These are phyloP conservation scores for Phialemonium atrogriseum DNA, from an alignment of 2,329 filamentous ascomycete genomes.

Conservation along the genomic window DNA sequence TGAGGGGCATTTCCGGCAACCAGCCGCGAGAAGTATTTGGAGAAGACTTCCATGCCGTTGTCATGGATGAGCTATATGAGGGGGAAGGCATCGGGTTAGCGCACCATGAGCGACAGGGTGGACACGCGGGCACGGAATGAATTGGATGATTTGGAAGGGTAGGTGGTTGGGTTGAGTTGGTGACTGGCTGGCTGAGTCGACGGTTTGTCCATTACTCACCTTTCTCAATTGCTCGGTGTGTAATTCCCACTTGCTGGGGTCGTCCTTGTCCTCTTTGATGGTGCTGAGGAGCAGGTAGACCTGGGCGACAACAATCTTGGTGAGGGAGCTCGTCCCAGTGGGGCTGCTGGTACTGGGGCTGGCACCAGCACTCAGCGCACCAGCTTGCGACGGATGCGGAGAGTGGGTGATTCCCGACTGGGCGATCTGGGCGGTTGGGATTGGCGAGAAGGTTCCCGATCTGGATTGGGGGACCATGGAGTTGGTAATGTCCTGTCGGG, in stretches of 20 bases:
- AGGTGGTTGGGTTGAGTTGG: slow-evolving; percentile 1
- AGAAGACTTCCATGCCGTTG: slow-evolving; percentile 98
- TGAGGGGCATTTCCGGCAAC: slow-evolving; percentile 84
- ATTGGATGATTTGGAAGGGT: slow-evolving; percentile 7
- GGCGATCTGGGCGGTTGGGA: slow-evolving; percentile 44
- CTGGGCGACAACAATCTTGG: slow-evolving; percentile 92
- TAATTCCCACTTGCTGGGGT: slow-evolving; percentile 80
- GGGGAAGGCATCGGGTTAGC: slow-evolving; percentile 10
- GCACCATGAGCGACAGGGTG: too few species aligned
- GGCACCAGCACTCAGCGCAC: slow-evolving; percentile 50
- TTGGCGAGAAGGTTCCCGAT: slow-evolving; percentile 58
- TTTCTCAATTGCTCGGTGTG: slow-evolving; percentile 89
- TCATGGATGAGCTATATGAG: slow-evolving; percentile 77
- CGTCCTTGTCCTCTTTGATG: slow-evolving; percentile 86
- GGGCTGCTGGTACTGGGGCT: slow-evolving; percentile 55
- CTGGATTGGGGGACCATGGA: slow-evolving; percentile 53
- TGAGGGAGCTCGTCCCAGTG: slow-evolving; percentile 59
- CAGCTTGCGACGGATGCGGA: slow-evolving; percentile 48
- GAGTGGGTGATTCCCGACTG: slow-evolving; percentile 49
- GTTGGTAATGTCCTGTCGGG: slow-evolving; percentile 15
- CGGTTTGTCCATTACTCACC: slow-evolving; percentile 57
- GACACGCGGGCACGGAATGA: too few species aligned
- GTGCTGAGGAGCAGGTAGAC: slow-evolving; percentile 90
- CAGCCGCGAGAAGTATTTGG: slow-evolving; percentile 89
- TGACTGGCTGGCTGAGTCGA: slow-evolving; percentile 2